These are phyloP conservation scores for Boletus huronensis DNA, from an alignment of 768 basidiomycete genomes.

Conservation along the genomic window DNA sequence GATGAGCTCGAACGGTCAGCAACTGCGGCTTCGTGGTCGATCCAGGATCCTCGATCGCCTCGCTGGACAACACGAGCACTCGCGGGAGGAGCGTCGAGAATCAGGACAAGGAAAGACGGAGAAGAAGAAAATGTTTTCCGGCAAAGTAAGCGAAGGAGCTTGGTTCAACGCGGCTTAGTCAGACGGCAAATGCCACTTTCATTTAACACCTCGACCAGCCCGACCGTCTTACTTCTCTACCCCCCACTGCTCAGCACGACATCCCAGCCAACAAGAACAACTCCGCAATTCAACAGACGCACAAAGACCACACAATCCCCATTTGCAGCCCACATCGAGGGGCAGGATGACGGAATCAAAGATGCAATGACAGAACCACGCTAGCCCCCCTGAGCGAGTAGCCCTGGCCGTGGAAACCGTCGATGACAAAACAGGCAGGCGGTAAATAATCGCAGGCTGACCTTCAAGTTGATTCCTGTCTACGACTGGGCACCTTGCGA, in stretches of 20 bases:
- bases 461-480: not conserved
- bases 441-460: not conserved
- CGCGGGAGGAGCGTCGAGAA: constrained; percentile 11
- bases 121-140: constrained; percentile 20
- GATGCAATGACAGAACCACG: not conserved
- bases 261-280: not conserved
- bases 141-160: constrained; percentile 12
- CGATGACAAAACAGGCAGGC: not conserved
- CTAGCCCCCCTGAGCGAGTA: not conserved
- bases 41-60: constrained; percentile 24
- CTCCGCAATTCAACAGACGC: not conserved
- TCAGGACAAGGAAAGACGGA: constrained; percentile 3
- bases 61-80: not conserved
- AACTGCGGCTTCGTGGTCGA: constrained; percentile 20
- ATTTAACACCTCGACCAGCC: not conserved
- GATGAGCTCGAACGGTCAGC: not conserved
- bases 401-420: not conserved
- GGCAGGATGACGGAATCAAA: not conserved
- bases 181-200: constrained; percentile 30
- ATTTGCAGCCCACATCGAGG: not conserved
- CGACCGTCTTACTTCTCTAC: too few relatives aligned
- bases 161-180: constrained; percentile 22
- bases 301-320: not conserved
- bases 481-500: not conserved
- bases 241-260: not conserved